phyloP scores from a whole-genome alignment of 1,284 basidiomycete genomes.

The Ustilago loliicola region DNA sequence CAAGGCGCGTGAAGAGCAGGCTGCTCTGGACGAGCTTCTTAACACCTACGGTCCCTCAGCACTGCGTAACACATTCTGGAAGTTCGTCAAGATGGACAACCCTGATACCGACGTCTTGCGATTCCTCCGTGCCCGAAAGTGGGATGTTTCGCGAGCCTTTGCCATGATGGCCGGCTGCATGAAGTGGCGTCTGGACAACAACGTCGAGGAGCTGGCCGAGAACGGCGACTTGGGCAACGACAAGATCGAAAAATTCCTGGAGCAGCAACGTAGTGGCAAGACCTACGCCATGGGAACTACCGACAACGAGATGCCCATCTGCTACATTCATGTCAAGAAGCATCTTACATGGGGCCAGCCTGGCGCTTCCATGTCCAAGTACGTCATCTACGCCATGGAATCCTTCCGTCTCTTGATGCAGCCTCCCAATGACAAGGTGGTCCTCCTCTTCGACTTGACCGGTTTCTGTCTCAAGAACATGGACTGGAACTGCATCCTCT shows the following conservation, averaged over 20 bases:
- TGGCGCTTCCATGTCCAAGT: conserved; percentile 70
- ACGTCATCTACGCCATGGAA: conserved; percentile 70
- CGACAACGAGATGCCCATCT: conserved; percentile 68
- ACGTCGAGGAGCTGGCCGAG: conserved; percentile 69
- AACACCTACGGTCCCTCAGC: conserved; percentile 69
- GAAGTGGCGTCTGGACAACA: conserved; percentile 68
- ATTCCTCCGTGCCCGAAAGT: conserved; percentile 71
- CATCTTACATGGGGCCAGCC: conserved; percentile 67
- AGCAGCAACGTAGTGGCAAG: conserved; percentile 70
- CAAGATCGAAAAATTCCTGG: conserved; percentile 68
- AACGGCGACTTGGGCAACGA: conserved; percentile 70
- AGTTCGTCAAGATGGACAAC: conserved; percentile 67
- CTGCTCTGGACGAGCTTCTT: conserved; percentile 68
- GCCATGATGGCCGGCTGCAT: conserved; percentile 70
- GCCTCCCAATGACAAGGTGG: conserved; percentile 70
- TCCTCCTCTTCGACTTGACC: conserved; percentile 69
- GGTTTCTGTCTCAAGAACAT: conserved; percentile 67
- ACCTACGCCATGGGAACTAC: conserved; percentile 69
- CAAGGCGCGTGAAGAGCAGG: conserved; percentile 68
- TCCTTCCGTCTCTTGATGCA: conserved; percentile 69
- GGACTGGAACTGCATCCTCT: conserved; percentile 66
- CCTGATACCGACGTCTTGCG: conserved; percentile 68
- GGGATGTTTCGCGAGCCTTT: conserved; percentile 70
- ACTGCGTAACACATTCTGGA: conserved; percentile 70
- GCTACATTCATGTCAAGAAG: conserved; percentile 66